Conservation (phyloP, 108 stramenopile genomes). For the Skeletonema tropicum region DNA sequence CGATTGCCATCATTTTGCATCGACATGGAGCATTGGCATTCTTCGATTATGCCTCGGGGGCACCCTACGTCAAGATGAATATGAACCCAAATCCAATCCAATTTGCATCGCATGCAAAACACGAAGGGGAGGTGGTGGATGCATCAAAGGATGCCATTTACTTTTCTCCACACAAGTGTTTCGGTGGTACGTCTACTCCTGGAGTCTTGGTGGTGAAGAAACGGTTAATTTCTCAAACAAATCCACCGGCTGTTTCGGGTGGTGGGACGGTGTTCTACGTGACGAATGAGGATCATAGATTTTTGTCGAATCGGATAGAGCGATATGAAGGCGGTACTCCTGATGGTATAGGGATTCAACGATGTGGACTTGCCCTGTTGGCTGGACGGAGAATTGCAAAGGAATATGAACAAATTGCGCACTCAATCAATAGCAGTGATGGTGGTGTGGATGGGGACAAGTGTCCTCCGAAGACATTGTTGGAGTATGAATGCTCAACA, state of each 20-base stretch:
- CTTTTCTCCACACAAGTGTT: conserved; percentile 82
- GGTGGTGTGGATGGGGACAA: conserved; percentile 6
- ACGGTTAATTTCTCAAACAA: conserved; percentile 68
- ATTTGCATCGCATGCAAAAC: conserved; percentile 50
- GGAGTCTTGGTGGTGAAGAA: conserved; percentile 93
- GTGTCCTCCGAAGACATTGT: conserved; percentile 33
- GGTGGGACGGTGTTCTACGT: conserved; percentile 99
- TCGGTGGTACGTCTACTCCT: conserved; percentile 87
- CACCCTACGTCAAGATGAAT: conserved; percentile 89
- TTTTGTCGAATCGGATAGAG: conserved; percentile 93
- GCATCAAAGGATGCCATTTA: conserved; percentile 86
- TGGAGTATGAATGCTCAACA: conserved; percentile 70
- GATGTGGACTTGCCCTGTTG: conserved; percentile 86
- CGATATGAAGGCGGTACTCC: conserved; percentile 99
- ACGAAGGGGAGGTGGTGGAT: conserved; percentile 63
- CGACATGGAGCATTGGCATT: conserved; percentile 87
- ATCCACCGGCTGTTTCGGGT: conserved; percentile 72
- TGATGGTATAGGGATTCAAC: conserved; percentile 88
- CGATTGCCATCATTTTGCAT: conserved; percentile 82
- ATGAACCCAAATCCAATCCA: conserved; percentile 86
- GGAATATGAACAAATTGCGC: conserved; percentile 47
- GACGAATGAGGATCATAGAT: conserved; percentile 88
- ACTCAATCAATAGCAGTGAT: conserved; percentile 9
- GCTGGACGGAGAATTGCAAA: conserved; percentile 68
- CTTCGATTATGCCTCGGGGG: conserved; percentile 97